phyloP scores from a whole-genome alignment of 2,329 filamentous ascomycete species.

The Canariomyces notabilis region DNA sequence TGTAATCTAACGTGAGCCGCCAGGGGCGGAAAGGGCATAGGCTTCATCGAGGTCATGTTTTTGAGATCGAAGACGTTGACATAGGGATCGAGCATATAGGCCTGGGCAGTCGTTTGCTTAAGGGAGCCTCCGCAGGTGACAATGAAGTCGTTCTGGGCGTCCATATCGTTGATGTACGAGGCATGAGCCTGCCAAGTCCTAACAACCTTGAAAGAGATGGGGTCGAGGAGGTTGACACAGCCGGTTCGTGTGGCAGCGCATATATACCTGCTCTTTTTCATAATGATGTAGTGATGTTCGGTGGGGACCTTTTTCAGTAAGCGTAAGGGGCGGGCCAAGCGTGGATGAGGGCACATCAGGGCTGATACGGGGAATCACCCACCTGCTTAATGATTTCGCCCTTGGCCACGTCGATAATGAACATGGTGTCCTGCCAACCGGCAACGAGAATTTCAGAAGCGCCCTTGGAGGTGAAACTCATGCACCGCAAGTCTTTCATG shows the following conservation, averaged over 20 bases:
- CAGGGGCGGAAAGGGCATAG: constrained; percentile 86
- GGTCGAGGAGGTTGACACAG: constrained; percentile 79
- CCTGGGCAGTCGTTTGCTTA: constrained; percentile 63
- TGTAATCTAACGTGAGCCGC: constrained; percentile 96
- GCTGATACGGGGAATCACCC: not conserved
- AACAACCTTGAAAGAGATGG: constrained; percentile 68
- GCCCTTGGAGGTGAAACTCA: constrained; percentile 89
- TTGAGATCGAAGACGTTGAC: constrained; percentile 96
- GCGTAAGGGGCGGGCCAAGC: constrained; percentile 13
- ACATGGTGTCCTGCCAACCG: constrained; percentile 81
- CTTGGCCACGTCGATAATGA: constrained; percentile 66
- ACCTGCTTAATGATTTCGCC: constrained; percentile 50
- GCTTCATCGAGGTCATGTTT: constrained; percentile 78
- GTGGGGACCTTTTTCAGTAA: constrained; percentile 56
- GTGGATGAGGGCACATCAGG: too few species aligned
- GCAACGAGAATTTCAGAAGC: constrained; percentile 81
- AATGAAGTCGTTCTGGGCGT: constrained; percentile 89
- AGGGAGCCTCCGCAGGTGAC: constrained; percentile 92
- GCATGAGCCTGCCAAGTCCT: constrained; percentile 90
- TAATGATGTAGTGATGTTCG: constrained; percentile 76
- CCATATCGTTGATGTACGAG: constrained; percentile 90
- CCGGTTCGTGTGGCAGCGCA: constrained; percentile 85
- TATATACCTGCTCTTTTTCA: constrained; percentile 86
- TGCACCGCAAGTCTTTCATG: constrained; percentile 85
- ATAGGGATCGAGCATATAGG: constrained; percentile 82